A percentile compares a stretch with the other conserved stretches of the same genome.
phyloP scores from a whole-genome alignment of 75 land plant genomes.

The Sequoiadendron giganteum region DNA sequence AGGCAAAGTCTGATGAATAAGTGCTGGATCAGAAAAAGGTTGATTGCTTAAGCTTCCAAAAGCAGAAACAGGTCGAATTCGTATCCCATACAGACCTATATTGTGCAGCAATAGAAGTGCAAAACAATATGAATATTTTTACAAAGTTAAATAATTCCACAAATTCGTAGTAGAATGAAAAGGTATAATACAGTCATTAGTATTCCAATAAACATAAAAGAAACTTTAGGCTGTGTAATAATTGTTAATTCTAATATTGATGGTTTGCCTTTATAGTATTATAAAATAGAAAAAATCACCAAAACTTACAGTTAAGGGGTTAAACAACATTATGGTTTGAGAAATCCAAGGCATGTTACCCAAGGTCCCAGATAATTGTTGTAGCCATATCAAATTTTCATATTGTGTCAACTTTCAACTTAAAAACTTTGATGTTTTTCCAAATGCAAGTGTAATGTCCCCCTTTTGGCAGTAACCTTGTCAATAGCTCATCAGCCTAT shows the following conservation, averaged over 20 bases:
- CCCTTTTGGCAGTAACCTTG: too few relatives aligned
- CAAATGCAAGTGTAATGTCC: too few relatives aligned
- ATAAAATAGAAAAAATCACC: background rate
- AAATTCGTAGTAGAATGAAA: background rate
- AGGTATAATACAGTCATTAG: background rate
- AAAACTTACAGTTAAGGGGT: background rate
- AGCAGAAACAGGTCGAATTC: slow-evolving; percentile 76
- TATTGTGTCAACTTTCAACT: too few relatives aligned
- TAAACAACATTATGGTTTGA: background rate
- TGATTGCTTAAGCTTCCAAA: slow-evolving; percentile 74
- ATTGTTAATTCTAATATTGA: background rate
- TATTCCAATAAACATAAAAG: background rate
- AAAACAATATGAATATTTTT: background rate
- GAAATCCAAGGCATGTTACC: background rate
- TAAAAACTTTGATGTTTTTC: too few relatives aligned
- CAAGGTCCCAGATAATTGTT: background rate
- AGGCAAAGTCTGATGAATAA: slow-evolving; percentile 72
- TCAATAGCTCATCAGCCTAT: too few relatives aligned
- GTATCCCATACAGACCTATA: slow-evolving; percentile 81
- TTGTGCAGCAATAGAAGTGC: background rate
- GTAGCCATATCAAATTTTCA: background rate
- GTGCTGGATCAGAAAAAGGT: slow-evolving; percentile 60
- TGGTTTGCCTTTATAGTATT: background rate
- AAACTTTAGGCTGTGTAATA: background rate
- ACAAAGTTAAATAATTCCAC: background rate